phyloP scores from a whole-genome alignment of 805 yeast species.

The Metschnikowia orientalis region DNA sequence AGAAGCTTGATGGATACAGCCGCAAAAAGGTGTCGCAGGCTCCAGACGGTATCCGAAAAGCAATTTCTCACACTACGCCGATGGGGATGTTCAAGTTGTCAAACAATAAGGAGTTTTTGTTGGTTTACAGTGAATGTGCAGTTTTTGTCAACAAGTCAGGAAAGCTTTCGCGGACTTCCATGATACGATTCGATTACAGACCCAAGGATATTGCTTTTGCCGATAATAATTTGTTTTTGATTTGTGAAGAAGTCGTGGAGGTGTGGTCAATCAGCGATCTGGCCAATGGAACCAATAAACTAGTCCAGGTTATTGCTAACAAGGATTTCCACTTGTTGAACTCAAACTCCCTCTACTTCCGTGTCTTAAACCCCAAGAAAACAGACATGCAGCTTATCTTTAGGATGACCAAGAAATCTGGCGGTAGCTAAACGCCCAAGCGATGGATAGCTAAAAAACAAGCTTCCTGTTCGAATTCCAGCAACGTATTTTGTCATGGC shows the following conservation, averaged over 20 bases:
- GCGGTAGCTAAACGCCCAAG: no score
- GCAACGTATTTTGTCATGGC: no score
- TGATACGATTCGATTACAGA: constrained; percentile 41
- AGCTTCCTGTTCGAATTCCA: no score
- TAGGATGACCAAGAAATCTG: constrained; percentile 7
- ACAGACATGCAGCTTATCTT: constrained; percentile 60
- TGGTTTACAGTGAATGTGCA: constrained; percentile 70
- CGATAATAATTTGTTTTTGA: constrained; percentile 36
- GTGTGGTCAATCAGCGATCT: constrained; percentile 54
- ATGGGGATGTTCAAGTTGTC: constrained; percentile 61
- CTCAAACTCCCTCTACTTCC: constrained; percentile 21
- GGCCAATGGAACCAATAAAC: constrained; percentile 41
- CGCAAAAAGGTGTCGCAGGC: constrained; percentile 26
- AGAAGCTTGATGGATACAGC: constrained; percentile 30
- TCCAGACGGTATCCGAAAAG: constrained; percentile 29
- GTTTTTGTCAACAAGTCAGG: constrained; percentile 60
- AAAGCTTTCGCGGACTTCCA: constrained; percentile 41
- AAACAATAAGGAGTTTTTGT: constrained; percentile 48
- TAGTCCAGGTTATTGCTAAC: constrained; percentile 68
- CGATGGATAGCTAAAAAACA: no score
- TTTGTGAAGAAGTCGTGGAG: constrained; percentile 66
- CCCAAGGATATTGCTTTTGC: constrained; percentile 34
- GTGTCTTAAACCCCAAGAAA: constrained; percentile 63
- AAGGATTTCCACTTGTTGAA: constrained; percentile 48
- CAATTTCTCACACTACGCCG: constrained; percentile 45